A percentile compares a stretch with the other conserved stretches of the same genome.
These are phyloP conservation scores for Naganishia sp. DNA, from an alignment of 1,284 basidiomycete genomes.

Conservation along the genomic window DNA sequence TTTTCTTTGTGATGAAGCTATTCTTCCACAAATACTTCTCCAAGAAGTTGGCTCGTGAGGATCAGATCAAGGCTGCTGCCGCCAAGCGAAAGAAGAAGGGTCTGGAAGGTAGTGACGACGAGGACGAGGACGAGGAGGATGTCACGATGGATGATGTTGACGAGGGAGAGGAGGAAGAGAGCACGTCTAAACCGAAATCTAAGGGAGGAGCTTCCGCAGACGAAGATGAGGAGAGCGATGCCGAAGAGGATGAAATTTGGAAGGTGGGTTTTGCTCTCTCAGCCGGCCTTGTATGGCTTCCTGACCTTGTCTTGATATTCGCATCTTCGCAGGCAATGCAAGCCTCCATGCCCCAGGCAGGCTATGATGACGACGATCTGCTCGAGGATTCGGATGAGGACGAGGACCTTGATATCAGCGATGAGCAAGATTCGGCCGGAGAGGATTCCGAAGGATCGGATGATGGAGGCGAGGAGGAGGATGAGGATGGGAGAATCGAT, in stretches of 20 bases:
- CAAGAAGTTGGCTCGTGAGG: constrained; percentile 59
- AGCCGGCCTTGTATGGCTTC: background rate
- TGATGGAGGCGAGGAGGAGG: constrained; percentile 37
- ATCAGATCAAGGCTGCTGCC: constrained; percentile 55
- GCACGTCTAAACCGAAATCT: constrained; percentile 31
- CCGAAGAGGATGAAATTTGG: constrained; percentile 74
- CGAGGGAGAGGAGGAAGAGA: constrained; percentile 42
- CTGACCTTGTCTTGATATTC: background rate
- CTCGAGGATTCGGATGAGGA: constrained; percentile 60
- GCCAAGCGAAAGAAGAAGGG: constrained; percentile 55
- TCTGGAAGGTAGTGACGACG: constrained; percentile 35
- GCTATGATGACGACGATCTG: constrained; percentile 37
- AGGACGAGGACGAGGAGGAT: constrained; percentile 40
- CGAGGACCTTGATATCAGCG: constrained; percentile 66
- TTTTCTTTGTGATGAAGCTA: constrained; percentile 67
- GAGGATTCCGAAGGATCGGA: constrained; percentile 44
- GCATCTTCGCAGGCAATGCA: constrained; percentile 70
- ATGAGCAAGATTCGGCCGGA: constrained; percentile 58
- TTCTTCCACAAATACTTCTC: constrained; percentile 61
- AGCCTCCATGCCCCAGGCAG: constrained; percentile 66
- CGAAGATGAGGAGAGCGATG: constrained; percentile 56
- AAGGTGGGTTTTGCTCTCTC: constrained; percentile 60
- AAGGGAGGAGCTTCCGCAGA: constrained; percentile 43
- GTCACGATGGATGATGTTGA: constrained; percentile 37
- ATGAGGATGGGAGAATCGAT: constrained; percentile 39